These are phyloP conservation scores for Chaetothyriales sp. DNA, from an alignment of 2,329 filamentous ascomycete genomes.

Conservation along the genomic window DNA sequence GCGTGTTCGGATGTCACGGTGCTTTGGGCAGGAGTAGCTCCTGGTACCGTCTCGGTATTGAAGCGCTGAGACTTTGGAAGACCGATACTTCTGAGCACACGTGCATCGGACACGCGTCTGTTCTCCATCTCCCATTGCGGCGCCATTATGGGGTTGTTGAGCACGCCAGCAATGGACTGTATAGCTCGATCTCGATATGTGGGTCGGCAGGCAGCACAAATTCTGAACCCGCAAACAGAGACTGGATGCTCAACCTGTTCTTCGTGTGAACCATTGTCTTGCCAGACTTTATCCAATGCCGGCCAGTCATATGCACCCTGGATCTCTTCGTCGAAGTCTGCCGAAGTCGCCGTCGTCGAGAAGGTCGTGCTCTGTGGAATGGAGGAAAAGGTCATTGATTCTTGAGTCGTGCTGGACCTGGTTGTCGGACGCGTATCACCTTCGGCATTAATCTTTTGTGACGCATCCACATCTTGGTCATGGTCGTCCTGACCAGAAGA, in stretches of 20 bases:
- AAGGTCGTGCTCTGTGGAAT: slow-evolving; percentile 17
- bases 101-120: slow-evolving; percentile 19
- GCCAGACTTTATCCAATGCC: slow-evolving; percentile 11
- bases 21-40: neutral
- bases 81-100: slow-evolving; percentile 14
- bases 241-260: neutral
- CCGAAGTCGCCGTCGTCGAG: slow-evolving; percentile 12
- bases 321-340: slow-evolving; percentile 12
- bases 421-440: slow-evolving; percentile 11
- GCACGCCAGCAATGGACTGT: slow-evolving; percentile 21
- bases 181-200: slow-evolving; percentile 26
- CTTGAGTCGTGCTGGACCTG: slow-evolving; percentile 6
- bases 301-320: slow-evolving; percentile 11
- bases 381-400: slow-evolving; percentile 8
- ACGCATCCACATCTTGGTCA: slow-evolving; percentile 27
- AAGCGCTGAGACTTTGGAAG: neutral
- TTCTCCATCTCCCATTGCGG: slow-evolving; percentile 20
- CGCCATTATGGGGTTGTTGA: slow-evolving; percentile 24
- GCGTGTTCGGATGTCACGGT: neutral
- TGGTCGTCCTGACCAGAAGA: slow-evolving; percentile 27
- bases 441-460: slow-evolving; percentile 26
- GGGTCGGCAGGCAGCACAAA: slow-evolving; percentile 37
- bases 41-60: neutral
- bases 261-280: slow-evolving; percentile 5
- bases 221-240: slow-evolving; percentile 29